Evolutionary conservation across 2,329 filamentous ascomycete genomes (phyloP), one percentile per base, ranked within the genome.

Genomic region (Teratosphaeria destructans): DNA sequence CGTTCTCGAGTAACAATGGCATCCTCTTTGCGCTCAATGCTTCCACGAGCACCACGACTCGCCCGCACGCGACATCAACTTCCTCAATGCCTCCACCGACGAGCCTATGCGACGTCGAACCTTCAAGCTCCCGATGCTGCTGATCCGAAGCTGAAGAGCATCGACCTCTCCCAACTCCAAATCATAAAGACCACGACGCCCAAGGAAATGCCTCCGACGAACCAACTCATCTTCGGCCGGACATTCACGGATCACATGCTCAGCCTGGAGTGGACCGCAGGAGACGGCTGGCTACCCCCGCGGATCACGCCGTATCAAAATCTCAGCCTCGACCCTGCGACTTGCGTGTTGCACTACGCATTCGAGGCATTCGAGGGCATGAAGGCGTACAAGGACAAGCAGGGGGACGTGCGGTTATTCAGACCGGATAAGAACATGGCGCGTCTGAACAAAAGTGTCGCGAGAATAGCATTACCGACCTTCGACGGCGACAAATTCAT

Each of bases 201-300:
- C 11, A 94, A 93, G 76, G 73, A 82, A 34, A 79, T 93, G 59
- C 80, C 82, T 63, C 86, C 91, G 58, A 84, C 88, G 14, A 83
- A 93, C 72, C 85, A 95, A 64, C 85, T 99, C 59, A 80, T 97
- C 64, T 99, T 99, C 75, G 94, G 94, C 64, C 84, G 84, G 66
- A 87, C 86, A 56, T 99, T 99, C 76, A 96, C 94, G 69, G 94
- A 99, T 79, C 94, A 97, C 78, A 97, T 99, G 93, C 86, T 97
- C 70, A 86, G 88, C 61, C 82, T 95, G 67, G 91, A 96, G 80
- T 99, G 94, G 94, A 93, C 88, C 59, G 84, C 90, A 61, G 79
- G 83, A 55, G 80, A 89, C 65, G 94, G 92, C 74, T 96, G 94
- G 94, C 78, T 87, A 52, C 77, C 85, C 14, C 90, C 93, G 60